Conservation (phyloP, 352 stramenopile genomes). For the Peronospora tabacina region DNA sequence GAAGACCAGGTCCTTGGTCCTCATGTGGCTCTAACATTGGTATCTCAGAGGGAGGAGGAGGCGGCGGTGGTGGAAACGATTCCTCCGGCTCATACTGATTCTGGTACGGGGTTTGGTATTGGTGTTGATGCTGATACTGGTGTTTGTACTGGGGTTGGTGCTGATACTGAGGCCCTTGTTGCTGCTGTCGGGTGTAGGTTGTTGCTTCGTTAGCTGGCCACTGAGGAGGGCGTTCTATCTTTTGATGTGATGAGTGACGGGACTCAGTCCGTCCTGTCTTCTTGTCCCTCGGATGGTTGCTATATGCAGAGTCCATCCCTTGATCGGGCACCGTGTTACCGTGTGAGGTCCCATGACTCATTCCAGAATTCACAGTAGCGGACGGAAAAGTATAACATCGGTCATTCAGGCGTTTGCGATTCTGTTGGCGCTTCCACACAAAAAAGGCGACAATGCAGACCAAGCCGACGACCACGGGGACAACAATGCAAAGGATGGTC, state of each 20-base stretch:
- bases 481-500: slow-evolving; percentile 51
- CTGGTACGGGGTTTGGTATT: not conserved
- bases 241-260: slow-evolving; percentile 5
- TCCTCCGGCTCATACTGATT: slow-evolving; percentile 15
- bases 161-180: slow-evolving; percentile 17
- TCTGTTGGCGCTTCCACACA: slow-evolving; percentile 42
- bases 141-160: slow-evolving; percentile 12
- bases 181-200: slow-evolving; percentile 27
- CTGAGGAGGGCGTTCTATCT: slow-evolving; percentile 20
- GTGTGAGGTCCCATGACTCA: slow-evolving; percentile 13
- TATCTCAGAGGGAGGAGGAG: slow-evolving; percentile 19
- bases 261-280: slow-evolving; percentile 1
- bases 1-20: slow-evolving; percentile 19
- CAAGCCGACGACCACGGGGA: slow-evolving; percentile 43
- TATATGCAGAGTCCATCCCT: slow-evolving; percentile 22
- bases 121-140: slow-evolving; percentile 2
- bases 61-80: slow-evolving; percentile 21
- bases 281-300: slow-evolving; percentile 14
- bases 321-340: slow-evolving; percentile 17
- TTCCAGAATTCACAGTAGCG: slow-evolving; percentile 9
- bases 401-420: slow-evolving; percentile 16
- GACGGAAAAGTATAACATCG: slow-evolving; percentile 14
- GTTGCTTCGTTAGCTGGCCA: slow-evolving; percentile 25
- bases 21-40: slow-evolving; percentile 26
- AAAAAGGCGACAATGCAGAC: slow-evolving; percentile 43